These are phyloP conservation scores for Aureobasidium pullulans DNA, from an alignment of 2,329 filamentous ascomycete species.

Conservation along the genomic window DNA sequence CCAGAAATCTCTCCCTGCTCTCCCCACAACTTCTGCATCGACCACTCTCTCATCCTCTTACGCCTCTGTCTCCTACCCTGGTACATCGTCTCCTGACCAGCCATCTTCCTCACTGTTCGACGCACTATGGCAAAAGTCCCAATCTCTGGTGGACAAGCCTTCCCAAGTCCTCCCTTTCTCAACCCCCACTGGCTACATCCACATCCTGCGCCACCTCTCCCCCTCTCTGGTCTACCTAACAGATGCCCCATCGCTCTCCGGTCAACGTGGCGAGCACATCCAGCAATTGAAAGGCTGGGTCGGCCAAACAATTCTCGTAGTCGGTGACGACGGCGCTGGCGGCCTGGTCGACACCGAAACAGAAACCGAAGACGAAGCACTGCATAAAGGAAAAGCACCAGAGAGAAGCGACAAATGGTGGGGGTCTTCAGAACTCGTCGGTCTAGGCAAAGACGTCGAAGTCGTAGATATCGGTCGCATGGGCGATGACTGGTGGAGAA, in stretches of 20 bases:
- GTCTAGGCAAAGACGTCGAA: slow-evolving; percentile 77
- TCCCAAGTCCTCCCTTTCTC: slow-evolving; percentile 85
- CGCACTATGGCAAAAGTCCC: slow-evolving; percentile 71
- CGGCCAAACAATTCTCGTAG: slow-evolving; percentile 53
- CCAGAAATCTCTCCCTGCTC: slow-evolving; percentile 70
- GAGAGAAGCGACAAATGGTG: slow-evolving; percentile 57
- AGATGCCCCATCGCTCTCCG: slow-evolving; percentile 63
- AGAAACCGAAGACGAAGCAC: slow-evolving; percentile 47
- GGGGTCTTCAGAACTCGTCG: slow-evolving; percentile 72
- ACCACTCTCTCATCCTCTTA: slow-evolving; percentile 42
- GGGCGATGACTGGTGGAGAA: slow-evolving; percentile 77
- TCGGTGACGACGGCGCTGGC: slow-evolving; percentile 67
- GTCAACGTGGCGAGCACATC: slow-evolving; percentile 64
- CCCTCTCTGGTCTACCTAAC: slow-evolving; percentile 85
- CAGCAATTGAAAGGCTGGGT: slow-evolving; percentile 60
- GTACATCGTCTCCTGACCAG: slow-evolving; percentile 40
- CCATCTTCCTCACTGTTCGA: slow-evolving; percentile 52
- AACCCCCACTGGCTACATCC: slow-evolving; percentile 70
- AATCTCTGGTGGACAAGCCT: slow-evolving; percentile 72
- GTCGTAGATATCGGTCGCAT: slow-evolving; percentile 78
- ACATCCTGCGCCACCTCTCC: slow-evolving; percentile 77
- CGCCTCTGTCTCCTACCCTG: slow-evolving; percentile 35
- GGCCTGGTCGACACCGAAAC: slow-evolving; percentile 75
- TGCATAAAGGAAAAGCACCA: slow-evolving; percentile 21
- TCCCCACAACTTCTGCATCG: slow-evolving; percentile 63